These are phyloP conservation scores for Phaeotremella fagi DNA, from an alignment of 768 basidiomycete species.

Conservation along the genomic window DNA sequence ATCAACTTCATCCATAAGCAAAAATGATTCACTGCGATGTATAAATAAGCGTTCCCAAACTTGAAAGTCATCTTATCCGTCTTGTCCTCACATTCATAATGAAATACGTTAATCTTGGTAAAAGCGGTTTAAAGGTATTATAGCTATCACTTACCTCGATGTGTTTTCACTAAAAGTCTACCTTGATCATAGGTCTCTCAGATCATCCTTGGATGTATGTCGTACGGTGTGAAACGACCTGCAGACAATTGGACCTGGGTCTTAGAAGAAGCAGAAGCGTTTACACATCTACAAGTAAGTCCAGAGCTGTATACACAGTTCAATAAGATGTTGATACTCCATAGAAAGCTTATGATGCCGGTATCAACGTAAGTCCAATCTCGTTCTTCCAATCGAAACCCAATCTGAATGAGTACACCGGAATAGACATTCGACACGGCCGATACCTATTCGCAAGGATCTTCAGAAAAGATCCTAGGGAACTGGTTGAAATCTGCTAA, in stretches of 20 bases:
- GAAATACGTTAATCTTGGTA: constrained; percentile 35
- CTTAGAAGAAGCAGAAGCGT: constrained; percentile 31
- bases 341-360: constrained; percentile 37
- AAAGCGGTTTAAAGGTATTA: constrained; percentile 34
- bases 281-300: constrained; percentile 26
- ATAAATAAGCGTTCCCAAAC: too few species aligned
- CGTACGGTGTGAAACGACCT: constrained; percentile 24
- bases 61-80: too few species aligned
- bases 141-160: not conserved
- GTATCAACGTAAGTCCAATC: constrained; percentile 31
- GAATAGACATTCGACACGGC: constrained; percentile 28
- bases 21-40: too few species aligned
- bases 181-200: constrained; percentile 22
- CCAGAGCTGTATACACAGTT: too few species aligned
- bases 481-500: constrained; percentile 65
- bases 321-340: too few species aligned
- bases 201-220: constrained; percentile 37
- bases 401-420: constrained; percentile 1
- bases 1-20: too few species aligned
- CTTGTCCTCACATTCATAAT: too few species aligned
- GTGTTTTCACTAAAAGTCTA: constrained; percentile 11
- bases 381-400: not conserved
- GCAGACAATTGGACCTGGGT: constrained; percentile 22
- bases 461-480: constrained; percentile 64
- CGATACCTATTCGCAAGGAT: constrained; percentile 49